Percentiles rank a stretch among this genome's conserved stretches.
These are phyloP conservation scores for Penicillium thymicola DNA, from an alignment of 2,329 filamentous ascomycete species.

Conservation along the genomic window DNA sequence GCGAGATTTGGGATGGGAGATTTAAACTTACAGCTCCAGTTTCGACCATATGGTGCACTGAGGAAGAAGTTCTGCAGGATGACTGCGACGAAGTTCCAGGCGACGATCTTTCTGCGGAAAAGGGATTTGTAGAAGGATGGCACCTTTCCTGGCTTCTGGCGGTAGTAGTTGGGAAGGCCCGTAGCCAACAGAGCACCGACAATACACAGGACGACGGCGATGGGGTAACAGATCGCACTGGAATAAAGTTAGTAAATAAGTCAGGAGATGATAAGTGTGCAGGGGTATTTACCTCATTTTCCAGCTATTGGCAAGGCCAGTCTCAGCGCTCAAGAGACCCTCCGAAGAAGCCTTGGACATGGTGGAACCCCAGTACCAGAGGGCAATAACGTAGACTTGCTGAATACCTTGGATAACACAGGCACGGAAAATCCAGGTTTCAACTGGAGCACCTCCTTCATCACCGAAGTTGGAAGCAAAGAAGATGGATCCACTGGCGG, in stretches of 20 bases:
- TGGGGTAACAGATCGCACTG: constrained; percentile 55
- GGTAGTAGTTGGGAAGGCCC: constrained; percentile 65
- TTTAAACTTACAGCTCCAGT: constrained; percentile 52
- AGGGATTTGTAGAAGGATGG: constrained; percentile 64
- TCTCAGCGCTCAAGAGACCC: constrained; percentile 39
- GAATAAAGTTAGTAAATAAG: background rate
- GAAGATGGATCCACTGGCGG: constrained; percentile 61
- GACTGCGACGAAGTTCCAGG: constrained; percentile 65
- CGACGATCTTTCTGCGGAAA: constrained; percentile 60
- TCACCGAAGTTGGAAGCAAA: constrained; percentile 67
- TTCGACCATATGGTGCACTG: constrained; percentile 63
- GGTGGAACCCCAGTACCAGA: constrained; percentile 65
- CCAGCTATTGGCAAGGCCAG: constrained; percentile 42
- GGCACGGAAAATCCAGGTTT: constrained; percentile 64
- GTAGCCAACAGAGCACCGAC: constrained; percentile 55
- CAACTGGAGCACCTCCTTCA: constrained; percentile 60
- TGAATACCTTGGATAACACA: constrained; percentile 65
- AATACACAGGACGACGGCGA: constrained; percentile 55
- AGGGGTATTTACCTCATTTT: constrained; percentile 35
- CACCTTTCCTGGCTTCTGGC: constrained; percentile 60
- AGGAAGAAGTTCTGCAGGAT: constrained; percentile 67
- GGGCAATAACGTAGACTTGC: constrained; percentile 60
- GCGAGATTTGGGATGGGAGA: no score
- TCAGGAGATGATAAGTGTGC: background rate
- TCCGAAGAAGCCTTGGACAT: constrained; percentile 46